phyloP scores from a whole-genome alignment of 202 grass and related monocot genomes.

The Panicum hallii region DNA sequence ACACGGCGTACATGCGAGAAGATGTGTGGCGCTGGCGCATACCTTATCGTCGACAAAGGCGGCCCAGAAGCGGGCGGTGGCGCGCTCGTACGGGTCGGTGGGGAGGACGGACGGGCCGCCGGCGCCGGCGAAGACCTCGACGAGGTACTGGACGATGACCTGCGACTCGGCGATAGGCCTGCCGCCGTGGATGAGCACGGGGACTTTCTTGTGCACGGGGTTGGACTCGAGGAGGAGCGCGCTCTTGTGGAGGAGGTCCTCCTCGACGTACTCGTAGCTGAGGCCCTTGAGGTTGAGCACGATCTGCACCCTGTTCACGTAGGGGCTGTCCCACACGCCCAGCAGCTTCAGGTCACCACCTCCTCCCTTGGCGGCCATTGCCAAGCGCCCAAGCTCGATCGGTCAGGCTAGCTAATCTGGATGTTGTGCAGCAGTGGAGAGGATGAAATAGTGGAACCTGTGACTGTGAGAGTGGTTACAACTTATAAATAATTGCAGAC shows the following conservation, averaged over 20 bases:
- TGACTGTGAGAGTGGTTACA: neutral
- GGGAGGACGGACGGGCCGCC: constrained; percentile 43
- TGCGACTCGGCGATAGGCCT: constrained; percentile 54
- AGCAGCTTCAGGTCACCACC: constrained; percentile 51
- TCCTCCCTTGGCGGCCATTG: constrained; percentile 35
- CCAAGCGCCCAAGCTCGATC: neutral
- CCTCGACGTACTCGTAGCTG: constrained; percentile 60
- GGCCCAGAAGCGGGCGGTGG: constrained; percentile 63
- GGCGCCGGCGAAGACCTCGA: constrained; percentile 40
- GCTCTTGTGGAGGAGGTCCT: constrained; percentile 59
- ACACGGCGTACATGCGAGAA: no score
- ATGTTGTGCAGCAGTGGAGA: neutral
- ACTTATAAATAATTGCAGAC: neutral
- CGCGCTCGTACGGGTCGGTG: constrained; percentile 44
- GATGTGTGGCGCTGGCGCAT: neutral
- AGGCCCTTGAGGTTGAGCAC: constrained; percentile 61
- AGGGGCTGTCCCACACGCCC: constrained; percentile 60
- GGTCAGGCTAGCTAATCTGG: neutral
- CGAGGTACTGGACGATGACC: constrained; percentile 64
- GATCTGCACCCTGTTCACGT: constrained; percentile 59
- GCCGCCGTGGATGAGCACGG: constrained; percentile 67
- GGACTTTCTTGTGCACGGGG: constrained; percentile 59
- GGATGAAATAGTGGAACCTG: neutral
- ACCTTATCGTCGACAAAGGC: constrained; percentile 64
- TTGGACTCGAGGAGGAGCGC: constrained; percentile 57